A percentile compares a stretch with the other conserved stretches of the same genome.
Evolutionary conservation across 164 flowering plant species (phyloP).

Genomic region (Vitis rotundifolia): DNA sequence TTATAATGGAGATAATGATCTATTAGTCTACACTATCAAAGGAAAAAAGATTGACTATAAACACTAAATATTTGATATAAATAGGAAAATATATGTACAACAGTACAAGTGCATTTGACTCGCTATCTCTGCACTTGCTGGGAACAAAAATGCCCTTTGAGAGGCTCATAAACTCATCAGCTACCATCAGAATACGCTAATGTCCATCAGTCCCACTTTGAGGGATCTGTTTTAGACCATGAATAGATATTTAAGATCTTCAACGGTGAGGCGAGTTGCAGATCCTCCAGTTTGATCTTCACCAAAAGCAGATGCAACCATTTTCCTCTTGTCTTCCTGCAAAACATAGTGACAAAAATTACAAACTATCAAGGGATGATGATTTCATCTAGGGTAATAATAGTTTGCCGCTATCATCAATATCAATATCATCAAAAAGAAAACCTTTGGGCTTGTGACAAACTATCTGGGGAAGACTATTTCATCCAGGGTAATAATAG

Average conservation of each 20-base stretch:
- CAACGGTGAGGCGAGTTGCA: conserved; percentile 70
- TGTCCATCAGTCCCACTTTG: background rate
- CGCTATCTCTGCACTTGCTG: conserved; percentile 9
- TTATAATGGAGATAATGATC: too few species aligned
- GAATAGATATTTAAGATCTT: conserved; percentile 81
- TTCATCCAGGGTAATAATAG: too few species aligned
- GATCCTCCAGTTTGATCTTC: conserved; percentile 73
- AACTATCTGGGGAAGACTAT: too few species aligned
- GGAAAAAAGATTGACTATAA: too few species aligned
- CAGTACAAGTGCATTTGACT: conserved; percentile 7
- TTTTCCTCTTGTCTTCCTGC: conserved; percentile 93
- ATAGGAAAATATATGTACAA: too few species aligned
- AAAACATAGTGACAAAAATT: background rate
- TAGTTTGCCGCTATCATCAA: background rate
- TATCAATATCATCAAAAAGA: too few species aligned
- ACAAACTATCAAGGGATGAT: background rate
- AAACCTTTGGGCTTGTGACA: too few species aligned
- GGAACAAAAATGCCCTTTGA: conserved; percentile 11
- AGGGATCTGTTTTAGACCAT: conserved; percentile 33
- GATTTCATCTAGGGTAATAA: background rate
- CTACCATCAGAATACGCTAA: conserved; percentile 10
- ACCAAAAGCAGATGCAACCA: conserved; percentile 98
- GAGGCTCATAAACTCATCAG: conserved; percentile 2
- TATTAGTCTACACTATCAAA: too few species aligned
- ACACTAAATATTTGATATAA: too few species aligned